Conservation (phyloP, 73 alveolate genomes). For the Paramecium caudatum region DNA sequence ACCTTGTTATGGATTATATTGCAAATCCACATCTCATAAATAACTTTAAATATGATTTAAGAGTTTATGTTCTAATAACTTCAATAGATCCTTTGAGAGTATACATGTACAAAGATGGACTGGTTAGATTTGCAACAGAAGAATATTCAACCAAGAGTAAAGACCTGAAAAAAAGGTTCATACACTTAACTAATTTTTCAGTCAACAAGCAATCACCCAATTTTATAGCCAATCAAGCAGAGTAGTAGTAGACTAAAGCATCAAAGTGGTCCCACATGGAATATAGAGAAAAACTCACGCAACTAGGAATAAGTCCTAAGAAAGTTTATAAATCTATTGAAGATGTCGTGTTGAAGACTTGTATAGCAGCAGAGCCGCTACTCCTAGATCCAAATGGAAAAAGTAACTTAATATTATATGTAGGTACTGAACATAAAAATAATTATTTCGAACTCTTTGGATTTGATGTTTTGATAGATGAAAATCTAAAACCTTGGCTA, state of each 20-base stretch:
- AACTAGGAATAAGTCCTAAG: conserved; percentile 79
- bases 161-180: conserved; percentile 85
- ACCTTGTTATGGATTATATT: conserved; percentile 89
- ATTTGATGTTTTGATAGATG: conserved; percentile 95
- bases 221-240: conserved; percentile 78
- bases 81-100: conserved; percentile 96
- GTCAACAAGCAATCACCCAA: conserved; percentile 90
- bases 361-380: conserved; percentile 88
- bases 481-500: conserved; percentile 94
- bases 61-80: conserved; percentile 93
- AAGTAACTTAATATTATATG: neutral
- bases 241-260: conserved; percentile 80
- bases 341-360: conserved; percentile 86
- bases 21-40: conserved; percentile 94
- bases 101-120: conserved; percentile 96
- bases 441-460: conserved; percentile 98
- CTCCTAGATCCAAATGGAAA: conserved; percentile 51
- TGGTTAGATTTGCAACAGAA: conserved; percentile 97
- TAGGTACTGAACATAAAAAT: conserved; percentile 72
- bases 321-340: conserved; percentile 79
- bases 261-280: conserved; percentile 89
- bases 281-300: conserved; percentile 76
- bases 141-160: conserved; percentile 85
- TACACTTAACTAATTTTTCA: conserved; percentile 96
- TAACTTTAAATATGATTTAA: conserved; percentile 94